These are phyloP conservation scores for Castanopsis chinensis DNA, from an alignment of 306 rosid species.

Conservation along the genomic window DNA sequence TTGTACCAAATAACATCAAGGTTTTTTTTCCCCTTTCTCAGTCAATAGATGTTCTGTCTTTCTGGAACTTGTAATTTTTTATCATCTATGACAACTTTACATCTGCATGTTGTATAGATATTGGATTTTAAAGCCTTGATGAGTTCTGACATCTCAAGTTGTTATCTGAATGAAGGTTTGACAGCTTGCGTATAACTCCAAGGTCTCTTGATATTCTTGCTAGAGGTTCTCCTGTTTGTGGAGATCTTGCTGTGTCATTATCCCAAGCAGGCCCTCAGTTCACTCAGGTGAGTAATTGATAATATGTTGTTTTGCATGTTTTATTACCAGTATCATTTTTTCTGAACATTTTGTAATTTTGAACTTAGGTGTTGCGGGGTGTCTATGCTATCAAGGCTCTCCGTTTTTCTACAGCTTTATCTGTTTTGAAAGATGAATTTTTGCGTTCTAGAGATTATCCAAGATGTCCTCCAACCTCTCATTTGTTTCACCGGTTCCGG, in stretches of 20 bases:
- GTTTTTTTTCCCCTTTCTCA: constrained; percentile 38
- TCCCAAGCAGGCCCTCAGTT: constrained; percentile 99
- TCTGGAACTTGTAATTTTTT: background rate
- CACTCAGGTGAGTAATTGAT: constrained; percentile 68
- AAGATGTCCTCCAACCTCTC: constrained; percentile 95
- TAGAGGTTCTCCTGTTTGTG: constrained; percentile 97
- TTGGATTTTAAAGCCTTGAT: constrained; percentile 15
- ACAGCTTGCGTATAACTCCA: constrained; percentile 96
- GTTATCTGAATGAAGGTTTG: constrained; percentile 71
- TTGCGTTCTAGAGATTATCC: constrained; percentile 99
- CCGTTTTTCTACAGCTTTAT: constrained; percentile 76
- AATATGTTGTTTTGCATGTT: constrained; percentile 14
- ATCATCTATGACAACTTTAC: background rate
- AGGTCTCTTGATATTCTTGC: constrained; percentile 95
- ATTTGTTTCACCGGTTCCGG: constrained; percentile 83
- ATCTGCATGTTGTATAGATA: constrained; percentile 1
- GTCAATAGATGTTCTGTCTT: background rate
- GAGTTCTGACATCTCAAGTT: constrained; percentile 29
- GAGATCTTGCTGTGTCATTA: constrained; percentile 96
- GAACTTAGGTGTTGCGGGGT: constrained; percentile 81
- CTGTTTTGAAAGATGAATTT: constrained; percentile 88
- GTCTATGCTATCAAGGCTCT: constrained; percentile 91
- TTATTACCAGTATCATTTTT: constrained; percentile 23
- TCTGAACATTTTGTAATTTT: constrained; percentile 33
- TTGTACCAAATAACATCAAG: constrained; percentile 96